Evolutionary conservation across 2,329 filamentous ascomycete species (phyloP).

Genomic region (Colletotrichum tabaci): DNA sequence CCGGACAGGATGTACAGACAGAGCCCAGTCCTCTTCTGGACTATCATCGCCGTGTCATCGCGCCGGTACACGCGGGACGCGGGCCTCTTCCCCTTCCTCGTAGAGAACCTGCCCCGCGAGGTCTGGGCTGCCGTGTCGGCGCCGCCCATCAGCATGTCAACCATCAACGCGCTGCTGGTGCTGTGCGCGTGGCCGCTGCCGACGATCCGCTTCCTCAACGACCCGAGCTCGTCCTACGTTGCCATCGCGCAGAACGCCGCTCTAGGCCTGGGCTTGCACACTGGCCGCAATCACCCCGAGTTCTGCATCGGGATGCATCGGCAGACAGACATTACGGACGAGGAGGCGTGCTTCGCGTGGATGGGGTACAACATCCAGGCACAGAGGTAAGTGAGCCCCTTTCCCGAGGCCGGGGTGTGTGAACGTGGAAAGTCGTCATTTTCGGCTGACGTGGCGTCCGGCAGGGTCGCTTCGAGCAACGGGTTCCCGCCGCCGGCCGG

Average conservation of each 20-base stretch:
- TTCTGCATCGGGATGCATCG: slow-evolving; percentile 60
- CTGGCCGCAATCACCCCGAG: slow-evolving; percentile 64
- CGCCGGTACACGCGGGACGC: slow-evolving; percentile 64
- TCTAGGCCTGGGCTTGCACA: slow-evolving; percentile 66
- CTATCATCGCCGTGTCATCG: slow-evolving; percentile 65
- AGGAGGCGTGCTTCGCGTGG: slow-evolving; percentile 69
- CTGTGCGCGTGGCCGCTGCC: slow-evolving; percentile 68
- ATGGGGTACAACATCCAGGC: slow-evolving; percentile 67
- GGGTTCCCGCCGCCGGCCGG: slow-evolving; percentile 62
- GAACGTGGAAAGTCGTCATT: background rate
- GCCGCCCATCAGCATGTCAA: slow-evolving; percentile 61
- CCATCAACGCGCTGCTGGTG: slow-evolving; percentile 67
- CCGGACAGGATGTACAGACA: slow-evolving; percentile 66
- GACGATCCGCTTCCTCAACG: slow-evolving; percentile 65
- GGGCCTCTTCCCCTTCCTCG: slow-evolving; percentile 59
- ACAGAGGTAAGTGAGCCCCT: slow-evolving; percentile 57
- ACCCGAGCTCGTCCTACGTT: slow-evolving; percentile 65
- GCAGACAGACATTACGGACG: slow-evolving; percentile 61
- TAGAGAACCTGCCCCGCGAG: slow-evolving; percentile 63
- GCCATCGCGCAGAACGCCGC: slow-evolving; percentile 63
- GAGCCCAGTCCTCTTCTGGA: slow-evolving; percentile 67
- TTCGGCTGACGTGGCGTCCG: slow-evolving; percentile 40
- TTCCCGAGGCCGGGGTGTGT: background rate
- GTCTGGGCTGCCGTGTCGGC: slow-evolving; percentile 60
- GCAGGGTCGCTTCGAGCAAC: slow-evolving; percentile 57